phyloP scores from a whole-genome alignment of 164 flowering plant genomes.

The Kalanchoe fedtschenkoi region DNA sequence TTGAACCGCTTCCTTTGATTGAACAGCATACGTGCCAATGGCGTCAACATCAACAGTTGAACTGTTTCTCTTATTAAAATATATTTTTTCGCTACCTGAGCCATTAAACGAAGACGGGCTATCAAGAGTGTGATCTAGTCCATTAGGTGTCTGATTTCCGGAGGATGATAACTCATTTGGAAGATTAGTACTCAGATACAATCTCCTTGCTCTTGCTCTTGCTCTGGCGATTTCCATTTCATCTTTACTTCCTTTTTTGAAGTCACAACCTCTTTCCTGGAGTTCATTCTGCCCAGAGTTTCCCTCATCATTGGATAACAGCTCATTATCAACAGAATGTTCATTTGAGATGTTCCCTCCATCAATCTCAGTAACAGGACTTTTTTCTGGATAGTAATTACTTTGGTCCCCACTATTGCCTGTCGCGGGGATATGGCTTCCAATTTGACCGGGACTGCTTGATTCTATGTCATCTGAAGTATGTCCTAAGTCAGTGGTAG shows the following conservation, averaged over 20 bases:
- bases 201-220: neutral
- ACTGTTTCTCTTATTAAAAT: neutral
- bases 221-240: neutral
- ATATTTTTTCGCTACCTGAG: neutral
- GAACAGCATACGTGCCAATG: neutral
- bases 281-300: neutral
- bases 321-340: neutral
- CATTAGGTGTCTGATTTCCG: neutral
- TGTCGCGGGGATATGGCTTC: neutral
- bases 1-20: neutral
- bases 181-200: neutral
- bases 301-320: neutral
- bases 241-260: neutral
- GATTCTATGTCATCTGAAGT: conserved; percentile 13
- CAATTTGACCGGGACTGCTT: conserved; percentile 12
- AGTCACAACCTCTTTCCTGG: neutral
- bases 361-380: neutral
- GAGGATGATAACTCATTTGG: neutral
- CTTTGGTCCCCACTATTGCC: neutral
- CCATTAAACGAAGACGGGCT: neutral
- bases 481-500: conserved; percentile 8
- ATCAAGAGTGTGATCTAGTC: neutral
- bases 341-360: neutral
- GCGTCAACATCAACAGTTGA: neutral
- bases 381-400: neutral